Conservation (phyloP, 257 asterid species). For the Solanum chiquidenum region DNA sequence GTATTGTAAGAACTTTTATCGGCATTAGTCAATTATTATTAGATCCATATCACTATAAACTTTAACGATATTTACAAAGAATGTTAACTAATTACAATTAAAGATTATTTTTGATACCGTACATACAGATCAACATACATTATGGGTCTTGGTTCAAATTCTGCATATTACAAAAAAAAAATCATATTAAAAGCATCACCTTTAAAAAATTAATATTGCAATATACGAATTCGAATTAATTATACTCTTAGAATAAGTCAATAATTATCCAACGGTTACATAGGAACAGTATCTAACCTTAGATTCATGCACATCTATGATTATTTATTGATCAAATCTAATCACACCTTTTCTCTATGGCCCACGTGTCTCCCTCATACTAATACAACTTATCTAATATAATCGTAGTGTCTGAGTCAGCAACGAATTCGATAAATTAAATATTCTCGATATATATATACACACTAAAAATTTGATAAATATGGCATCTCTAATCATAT, state of each 20-base stretch:
- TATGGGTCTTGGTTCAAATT: not conserved
- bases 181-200: rapidly evolving
- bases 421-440: no score
- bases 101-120: no score
- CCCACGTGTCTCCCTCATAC: constrained; percentile 12
- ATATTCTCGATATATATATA: no score
- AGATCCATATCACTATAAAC: rapidly evolving
- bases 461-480: no score
- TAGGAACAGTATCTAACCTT: constrained; percentile 8
- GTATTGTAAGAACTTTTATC: rapidly evolving
- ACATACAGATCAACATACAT: not conserved
- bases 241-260: not conserved
- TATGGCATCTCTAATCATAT: no score
- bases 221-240: not conserved
- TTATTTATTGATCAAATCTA: not conserved
- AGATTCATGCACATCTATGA: constrained; percentile 7
- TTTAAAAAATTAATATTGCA: not conserved
- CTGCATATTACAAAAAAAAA: not conserved
- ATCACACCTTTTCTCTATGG: constrained; percentile 8
- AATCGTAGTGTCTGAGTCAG: not conserved
- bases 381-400: not conserved
- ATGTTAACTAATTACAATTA: rapidly evolving
- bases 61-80: no score
- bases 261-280: not conserved
- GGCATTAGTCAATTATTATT: no score